Percentiles rank a stretch among this genome's conserved stretches.
Evolutionary conservation across 768 basidiomycete genomes (phyloP).

Genomic region (Lactifluus rugatus): DNA sequence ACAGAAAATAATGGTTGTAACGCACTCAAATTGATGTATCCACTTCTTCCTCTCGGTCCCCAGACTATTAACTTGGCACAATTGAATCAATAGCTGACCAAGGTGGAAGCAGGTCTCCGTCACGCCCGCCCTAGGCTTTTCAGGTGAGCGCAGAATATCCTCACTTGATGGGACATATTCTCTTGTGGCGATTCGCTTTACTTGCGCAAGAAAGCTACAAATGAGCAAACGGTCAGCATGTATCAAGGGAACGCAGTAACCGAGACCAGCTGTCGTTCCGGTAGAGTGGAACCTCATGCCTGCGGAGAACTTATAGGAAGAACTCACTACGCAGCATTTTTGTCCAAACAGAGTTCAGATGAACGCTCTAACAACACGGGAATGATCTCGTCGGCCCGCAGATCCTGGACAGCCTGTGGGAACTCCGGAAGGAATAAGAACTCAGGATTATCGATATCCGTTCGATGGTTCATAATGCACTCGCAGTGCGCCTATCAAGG

Average conservation of each 20-base stretch:
- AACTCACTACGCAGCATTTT: conserved; percentile 11
- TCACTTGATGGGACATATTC: conserved; percentile 76
- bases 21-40: conserved; percentile 50
- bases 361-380: neutral
- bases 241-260: neutral
- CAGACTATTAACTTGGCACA: conserved; percentile 69
- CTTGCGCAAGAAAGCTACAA: conserved; percentile 73
- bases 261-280: neutral
- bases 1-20: conserved; percentile 64
- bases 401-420: neutral
- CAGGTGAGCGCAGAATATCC: conserved; percentile 75
- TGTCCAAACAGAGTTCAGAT: neutral
- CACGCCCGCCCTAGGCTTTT: conserved; percentile 72
- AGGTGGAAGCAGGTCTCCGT: conserved; percentile 68
- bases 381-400: conserved; percentile 32
- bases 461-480: neutral
- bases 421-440: conserved; percentile 19
- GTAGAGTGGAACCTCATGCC: neutral
- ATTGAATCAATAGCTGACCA: conserved; percentile 31
- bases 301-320: neutral
- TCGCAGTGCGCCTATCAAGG: neutral
- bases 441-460: conserved; percentile 17
- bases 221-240: conserved; percentile 22
- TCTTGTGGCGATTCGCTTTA: conserved; percentile 64
- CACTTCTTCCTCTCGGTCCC: conserved; percentile 40